Base-by-base conservation (phyloP, 139 green algal genomes). In the Coccomyxa sp. region DNA sequence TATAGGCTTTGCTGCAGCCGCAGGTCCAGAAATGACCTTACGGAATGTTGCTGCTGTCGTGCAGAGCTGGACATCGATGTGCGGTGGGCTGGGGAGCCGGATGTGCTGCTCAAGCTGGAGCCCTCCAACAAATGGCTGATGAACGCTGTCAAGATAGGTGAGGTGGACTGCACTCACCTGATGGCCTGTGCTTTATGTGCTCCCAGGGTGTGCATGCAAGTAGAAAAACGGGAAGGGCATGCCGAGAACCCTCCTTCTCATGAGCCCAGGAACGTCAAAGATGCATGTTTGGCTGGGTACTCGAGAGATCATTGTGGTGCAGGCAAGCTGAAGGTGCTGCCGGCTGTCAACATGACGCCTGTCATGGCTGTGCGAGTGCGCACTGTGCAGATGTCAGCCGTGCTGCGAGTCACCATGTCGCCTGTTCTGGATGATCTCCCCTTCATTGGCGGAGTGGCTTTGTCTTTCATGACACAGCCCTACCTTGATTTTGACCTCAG, bases 361-460 rank as follows among this genome's bases (percentile, higher is more conserved):
- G 74, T 55, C 10, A 79, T 79, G 74, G 27, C 68, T 18, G 35
- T 72, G 18, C 44, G 31, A 35, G 34, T 79, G 44, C 55, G 68
- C 34, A 71, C 70, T 34, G n/a, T 81, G 10, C 83, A 88, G 34
- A 54, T 88, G 8, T 35, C 76, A 29, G 77, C 58, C 37, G 38
- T 87, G 55, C 54, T 88, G 69, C 76, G 83, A 0, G 31, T 88
- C 14, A 72, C 79, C 10, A 79, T 88, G 35, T 50, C 40, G 34
- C 83, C 83, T 12, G 79, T 87, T 12, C 74, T 76, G 55, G 77
- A 86, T 38, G 83, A 88, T 34, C 81, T 84, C 14, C 83, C 83
- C 14, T 88, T 88, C 64, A 55, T 88, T 33, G 74, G 76, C 16
- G 76, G 81, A 16, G 24, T 83, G 35, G 55, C 70, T n/a, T 31